Evolutionary conservation across 2,329 filamentous ascomycete genomes (phyloP).

Genomic region (Fusarium chaquense): DNA sequence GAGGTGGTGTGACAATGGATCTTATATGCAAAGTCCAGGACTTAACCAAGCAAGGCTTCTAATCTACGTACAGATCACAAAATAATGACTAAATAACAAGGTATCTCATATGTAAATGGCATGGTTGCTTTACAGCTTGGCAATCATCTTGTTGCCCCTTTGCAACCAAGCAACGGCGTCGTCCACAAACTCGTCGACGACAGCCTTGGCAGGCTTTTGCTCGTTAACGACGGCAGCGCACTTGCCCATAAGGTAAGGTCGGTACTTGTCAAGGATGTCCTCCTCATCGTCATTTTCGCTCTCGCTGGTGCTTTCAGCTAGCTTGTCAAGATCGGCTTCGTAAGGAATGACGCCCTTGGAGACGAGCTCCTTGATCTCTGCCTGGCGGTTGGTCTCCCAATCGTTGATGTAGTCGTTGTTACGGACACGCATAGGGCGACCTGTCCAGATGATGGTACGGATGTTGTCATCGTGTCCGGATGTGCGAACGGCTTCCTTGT

Average conservation of each 20-base stretch:
- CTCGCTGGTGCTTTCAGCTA: constrained; percentile 73
- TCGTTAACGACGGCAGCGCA: constrained; percentile 94
- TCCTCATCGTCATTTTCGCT: constrained; percentile 79
- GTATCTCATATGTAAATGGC: constrained; percentile 6
- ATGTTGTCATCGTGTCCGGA: constrained; percentile 95
- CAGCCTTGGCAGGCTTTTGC: constrained; percentile 88
- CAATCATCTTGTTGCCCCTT: constrained; percentile 74
- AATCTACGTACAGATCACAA: constrained; percentile 44
- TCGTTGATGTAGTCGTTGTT: constrained; percentile 94
- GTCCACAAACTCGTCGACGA: constrained; percentile 92
- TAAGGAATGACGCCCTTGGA: constrained; percentile 91
- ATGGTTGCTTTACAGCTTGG: constrained; percentile 71
- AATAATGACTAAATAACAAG: constrained; percentile 23
- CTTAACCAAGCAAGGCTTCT: constrained; percentile 20
- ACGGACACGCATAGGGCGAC: constrained; percentile 91
- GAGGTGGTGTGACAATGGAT: background rate
- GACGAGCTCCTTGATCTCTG: constrained; percentile 94
- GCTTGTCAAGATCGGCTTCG: constrained; percentile 91
- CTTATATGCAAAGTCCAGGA: background rate
- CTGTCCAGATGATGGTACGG: constrained; percentile 98
- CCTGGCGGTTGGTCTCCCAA: constrained; percentile 92
- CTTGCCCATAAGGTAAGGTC: constrained; percentile 96
- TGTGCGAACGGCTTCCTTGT: constrained; percentile 95
- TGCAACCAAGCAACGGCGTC: constrained; percentile 81
- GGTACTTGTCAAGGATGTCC: constrained; percentile 89